phyloP scores from a whole-genome alignment of 768 basidiomycete species.

The Lyophyllum semitale region DNA sequence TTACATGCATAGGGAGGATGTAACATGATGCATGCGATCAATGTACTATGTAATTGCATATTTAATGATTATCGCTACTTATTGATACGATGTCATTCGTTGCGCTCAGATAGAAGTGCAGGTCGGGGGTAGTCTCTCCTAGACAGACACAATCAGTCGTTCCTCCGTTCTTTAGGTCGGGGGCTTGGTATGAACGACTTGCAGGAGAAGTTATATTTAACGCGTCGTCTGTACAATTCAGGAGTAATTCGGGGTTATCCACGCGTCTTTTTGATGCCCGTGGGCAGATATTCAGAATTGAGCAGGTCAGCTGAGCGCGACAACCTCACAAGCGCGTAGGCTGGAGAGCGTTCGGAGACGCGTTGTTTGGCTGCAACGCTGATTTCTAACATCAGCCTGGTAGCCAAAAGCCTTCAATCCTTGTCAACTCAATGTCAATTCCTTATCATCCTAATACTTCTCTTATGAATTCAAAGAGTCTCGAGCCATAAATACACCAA shows the following conservation, averaged over 20 bases:
- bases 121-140: too few species aligned
- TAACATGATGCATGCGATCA: slow-evolving; percentile 8
- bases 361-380: neutral
- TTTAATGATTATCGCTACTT: slow-evolving; percentile 14
- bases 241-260: neutral
- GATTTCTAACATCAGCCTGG: neutral
- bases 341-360: neutral
- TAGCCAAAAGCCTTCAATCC: too few species aligned
- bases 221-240: neutral
- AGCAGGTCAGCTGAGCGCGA: neutral
- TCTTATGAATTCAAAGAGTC: too few species aligned
- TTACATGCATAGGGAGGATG: neutral
- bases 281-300: neutral
- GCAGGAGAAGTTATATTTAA: neutral
- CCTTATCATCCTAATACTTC: too few species aligned
- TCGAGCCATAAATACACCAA: too few species aligned
- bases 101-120: too few species aligned
- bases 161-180: too few species aligned
- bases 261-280: neutral
- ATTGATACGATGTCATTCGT: neutral
- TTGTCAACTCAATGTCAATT: too few species aligned
- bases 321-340: neutral
- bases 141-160: too few species aligned
- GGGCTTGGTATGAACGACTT: neutral
- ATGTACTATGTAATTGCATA: slow-evolving; percentile 17